Evolutionary conservation across 306 rosid species (phyloP), one percentile per base, ranked within the genome.

Genomic region (Purshia tridentata): DNA sequence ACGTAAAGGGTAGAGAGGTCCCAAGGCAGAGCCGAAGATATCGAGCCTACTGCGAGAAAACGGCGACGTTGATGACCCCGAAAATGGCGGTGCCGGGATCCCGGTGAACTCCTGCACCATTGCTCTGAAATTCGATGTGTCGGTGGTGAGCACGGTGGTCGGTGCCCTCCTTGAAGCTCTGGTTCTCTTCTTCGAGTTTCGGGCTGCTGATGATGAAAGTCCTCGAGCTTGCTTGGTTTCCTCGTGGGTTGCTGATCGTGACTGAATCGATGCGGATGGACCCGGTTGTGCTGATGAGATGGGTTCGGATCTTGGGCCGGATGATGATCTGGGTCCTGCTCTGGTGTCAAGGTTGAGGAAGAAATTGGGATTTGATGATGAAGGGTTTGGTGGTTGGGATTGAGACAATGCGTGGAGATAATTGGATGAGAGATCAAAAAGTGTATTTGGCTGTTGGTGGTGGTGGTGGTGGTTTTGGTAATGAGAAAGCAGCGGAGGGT

Each of bases 101-200:
- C 98, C 98, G 0, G 98, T 93, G 78, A 93, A 93, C 42, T 93
- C 97, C 78, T 93, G 98, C 75, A 93, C 98, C 98, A 89, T 93
- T 79, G 97, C 97, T 74, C 98, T 72, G 83, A 93, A 93, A 69
- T 93, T 93, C 0, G 97, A 81, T 9, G 97, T 91, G 83, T 91
- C 98, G 19, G 97, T 93, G 72, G 96, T 91, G 58, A 93, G 88
- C 56, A 93, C 96, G 0, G 97, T 93, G 13, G 98, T 93, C 4
- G 98, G 97, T 13, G 97, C 96, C 70, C 97, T 71, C 45, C 97
- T 83, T 2, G 98, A 91, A 57, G 96, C 98, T 72, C 98, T 79
- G 5, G 90, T 88, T 72, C 98, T 72, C 73, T 91, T 93, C 90
- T 93, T 93, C 1, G 98, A 67, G 74, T 70, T 88, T 19, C 91